phyloP scores from a whole-genome alignment of 768 basidiomycete species.

The Tylopilus vinaceipallidus region DNA sequence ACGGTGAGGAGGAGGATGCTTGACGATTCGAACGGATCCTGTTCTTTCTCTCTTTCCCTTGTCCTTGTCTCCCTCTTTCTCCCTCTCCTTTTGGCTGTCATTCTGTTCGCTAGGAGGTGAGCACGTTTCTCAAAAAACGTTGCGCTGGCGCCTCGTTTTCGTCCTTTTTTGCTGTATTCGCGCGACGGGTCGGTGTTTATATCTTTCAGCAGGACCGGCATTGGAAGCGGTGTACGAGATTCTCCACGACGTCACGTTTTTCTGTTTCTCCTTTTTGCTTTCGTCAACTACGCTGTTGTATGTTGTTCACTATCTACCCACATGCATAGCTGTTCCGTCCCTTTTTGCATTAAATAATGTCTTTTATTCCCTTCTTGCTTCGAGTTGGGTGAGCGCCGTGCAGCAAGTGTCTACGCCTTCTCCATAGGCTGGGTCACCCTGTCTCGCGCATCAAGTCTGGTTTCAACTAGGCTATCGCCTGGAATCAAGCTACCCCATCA shows the following conservation, averaged over 20 bases:
- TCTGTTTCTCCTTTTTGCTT: neutral
- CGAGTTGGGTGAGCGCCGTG: too few relatives aligned
- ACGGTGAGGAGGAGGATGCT: conserved; percentile 19
- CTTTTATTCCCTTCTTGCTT: too few relatives aligned
- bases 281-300: conserved; percentile 16
- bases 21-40: neutral
- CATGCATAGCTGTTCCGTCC: neutral
- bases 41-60: too few relatives aligned
- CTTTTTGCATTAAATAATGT: neutral
- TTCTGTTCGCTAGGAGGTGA: too few relatives aligned
- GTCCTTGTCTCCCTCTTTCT: neutral
- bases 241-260: neutral
- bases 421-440: too few relatives aligned
- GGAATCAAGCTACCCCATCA: too few relatives aligned
- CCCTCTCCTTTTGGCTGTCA: neutral
- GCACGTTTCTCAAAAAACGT: neutral
- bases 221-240: neutral
- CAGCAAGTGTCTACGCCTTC: too few relatives aligned
- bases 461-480: too few relatives aligned
- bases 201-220: too few relatives aligned
- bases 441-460: too few relatives aligned
- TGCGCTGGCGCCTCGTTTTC: conserved; percentile 16
- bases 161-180: neutral
- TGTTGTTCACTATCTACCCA: conserved; percentile 8
- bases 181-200: too few relatives aligned